phyloP scores from a whole-genome alignment of 139 green algal genomes.

The Ulvella scutata region DNA sequence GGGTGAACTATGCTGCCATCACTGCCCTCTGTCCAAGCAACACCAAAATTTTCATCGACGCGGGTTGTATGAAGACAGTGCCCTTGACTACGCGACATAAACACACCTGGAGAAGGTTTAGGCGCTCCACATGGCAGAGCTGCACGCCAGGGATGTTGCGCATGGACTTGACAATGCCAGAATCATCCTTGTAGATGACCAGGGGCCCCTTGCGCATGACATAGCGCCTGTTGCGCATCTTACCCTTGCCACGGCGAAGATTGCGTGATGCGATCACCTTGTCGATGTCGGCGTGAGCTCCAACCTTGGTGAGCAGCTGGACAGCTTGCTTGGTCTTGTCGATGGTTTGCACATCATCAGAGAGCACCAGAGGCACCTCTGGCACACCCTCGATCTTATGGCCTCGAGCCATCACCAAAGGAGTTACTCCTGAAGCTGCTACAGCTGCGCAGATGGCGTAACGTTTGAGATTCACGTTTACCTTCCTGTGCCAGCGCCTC shows the following conservation, averaged over 20 bases:
- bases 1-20: not conserved
- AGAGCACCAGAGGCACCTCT: conserved; percentile 92
- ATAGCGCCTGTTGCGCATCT: conserved; percentile 89
- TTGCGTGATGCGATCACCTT: conserved; percentile 75
- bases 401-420: conserved; percentile 90
- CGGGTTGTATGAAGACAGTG: too few relatives aligned
- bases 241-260: conserved; percentile 84
- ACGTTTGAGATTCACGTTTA: conserved; percentile 96
- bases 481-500: conserved; percentile 94
- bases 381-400: conserved; percentile 79
- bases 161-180: conserved; percentile 64
- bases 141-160: conserved; percentile 94
- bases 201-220: conserved; percentile 83
- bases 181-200: conserved; percentile 76
- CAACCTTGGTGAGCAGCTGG: conserved; percentile 73
- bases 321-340: conserved; percentile 87
- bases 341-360: conserved; percentile 64
- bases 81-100: too few relatives aligned
- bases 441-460: conserved; percentile 89
- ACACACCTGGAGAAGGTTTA: conserved; percentile 79
- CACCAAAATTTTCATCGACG: too few relatives aligned
- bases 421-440: conserved; percentile 83
- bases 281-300: conserved; percentile 70
- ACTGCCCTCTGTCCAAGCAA: too few relatives aligned
- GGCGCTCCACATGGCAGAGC: conserved; percentile 60